Conservation (phyloP, 345 rosid genomes). For the Leavenworthia alabamica region DNA sequence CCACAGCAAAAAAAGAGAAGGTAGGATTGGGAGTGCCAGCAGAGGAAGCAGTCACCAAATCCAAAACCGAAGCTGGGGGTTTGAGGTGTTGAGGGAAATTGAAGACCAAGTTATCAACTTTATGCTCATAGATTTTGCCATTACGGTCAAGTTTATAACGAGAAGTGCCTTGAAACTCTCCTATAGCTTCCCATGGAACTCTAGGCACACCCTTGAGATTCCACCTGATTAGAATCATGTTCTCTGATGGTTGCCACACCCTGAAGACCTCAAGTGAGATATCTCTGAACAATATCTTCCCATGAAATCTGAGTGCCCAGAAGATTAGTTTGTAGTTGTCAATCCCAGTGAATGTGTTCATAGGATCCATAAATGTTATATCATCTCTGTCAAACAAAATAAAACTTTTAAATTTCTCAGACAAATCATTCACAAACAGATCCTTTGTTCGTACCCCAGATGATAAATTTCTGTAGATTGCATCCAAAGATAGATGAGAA, state of each 20-base stretch:
- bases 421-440: conserved; percentile 9
- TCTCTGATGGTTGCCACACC: conserved; percentile 97
- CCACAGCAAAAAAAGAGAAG: conserved; percentile 52
- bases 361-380: conserved; percentile 72
- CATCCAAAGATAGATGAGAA: conserved; percentile 27
- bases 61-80: conserved; percentile 74
- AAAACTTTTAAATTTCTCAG: not conserved
- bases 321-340: conserved; percentile 81
- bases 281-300: conserved; percentile 75
- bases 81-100: conserved; percentile 75
- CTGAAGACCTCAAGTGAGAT: conserved; percentile 73
- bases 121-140: conserved; percentile 89
- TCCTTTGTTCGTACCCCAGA: conserved; percentile 1
- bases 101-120: conserved; percentile 86
- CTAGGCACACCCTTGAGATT: conserved; percentile 78
- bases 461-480: not conserved
- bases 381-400: conserved; percentile 55
- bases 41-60: conserved; percentile 67
- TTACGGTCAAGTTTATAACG: conserved; percentile 82
- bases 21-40: conserved; percentile 86
- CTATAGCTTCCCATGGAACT: conserved; percentile 96
- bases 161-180: conserved; percentile 87
- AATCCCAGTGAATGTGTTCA: conserved; percentile 77
- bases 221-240: conserved; percentile 88
- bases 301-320: conserved; percentile 92